Evolutionary conservation across 352 stramenopile genomes (phyloP).

Genomic region (Phytophthora pistaciae): DNA sequence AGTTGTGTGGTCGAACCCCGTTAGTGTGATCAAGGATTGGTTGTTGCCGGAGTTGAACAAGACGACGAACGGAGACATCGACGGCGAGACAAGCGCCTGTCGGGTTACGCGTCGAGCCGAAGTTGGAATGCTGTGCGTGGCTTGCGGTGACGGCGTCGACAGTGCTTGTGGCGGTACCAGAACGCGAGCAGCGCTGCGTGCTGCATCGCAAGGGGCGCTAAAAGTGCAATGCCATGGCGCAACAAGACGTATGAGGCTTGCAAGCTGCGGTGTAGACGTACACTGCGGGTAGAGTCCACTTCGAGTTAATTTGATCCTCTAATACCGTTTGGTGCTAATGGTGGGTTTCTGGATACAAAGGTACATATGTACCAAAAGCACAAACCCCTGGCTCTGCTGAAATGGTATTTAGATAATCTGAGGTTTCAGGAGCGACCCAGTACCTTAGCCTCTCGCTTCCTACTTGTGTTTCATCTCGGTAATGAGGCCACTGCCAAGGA

Average conservation of each 20-base stretch:
- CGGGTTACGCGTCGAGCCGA: background rate
- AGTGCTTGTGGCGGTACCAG: background rate
- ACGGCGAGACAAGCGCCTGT: background rate
- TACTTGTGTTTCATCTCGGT: no score
- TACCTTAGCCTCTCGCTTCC: no score
- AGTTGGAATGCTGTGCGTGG: background rate
- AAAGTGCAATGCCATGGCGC: background rate
- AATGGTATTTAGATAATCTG: background rate
- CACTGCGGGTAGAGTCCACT: background rate
- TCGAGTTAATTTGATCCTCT: background rate
- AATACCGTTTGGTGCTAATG: background rate
- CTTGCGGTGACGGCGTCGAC: background rate
- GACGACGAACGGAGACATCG: background rate
- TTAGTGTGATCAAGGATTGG: background rate
- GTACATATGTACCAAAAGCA: background rate
- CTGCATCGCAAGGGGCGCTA: background rate
- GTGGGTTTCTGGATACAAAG: background rate
- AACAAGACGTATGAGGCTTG: background rate
- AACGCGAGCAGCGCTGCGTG: background rate
- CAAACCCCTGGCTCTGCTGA: background rate
- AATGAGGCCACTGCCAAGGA: no score
- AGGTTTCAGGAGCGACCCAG: background rate
- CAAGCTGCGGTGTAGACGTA: background rate
- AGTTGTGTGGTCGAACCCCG: background rate
- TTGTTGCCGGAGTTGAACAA: background rate